Evolutionary conservation across 805 yeast genomes (phyloP).

Genomic region (Myxozyma geophila): DNA sequence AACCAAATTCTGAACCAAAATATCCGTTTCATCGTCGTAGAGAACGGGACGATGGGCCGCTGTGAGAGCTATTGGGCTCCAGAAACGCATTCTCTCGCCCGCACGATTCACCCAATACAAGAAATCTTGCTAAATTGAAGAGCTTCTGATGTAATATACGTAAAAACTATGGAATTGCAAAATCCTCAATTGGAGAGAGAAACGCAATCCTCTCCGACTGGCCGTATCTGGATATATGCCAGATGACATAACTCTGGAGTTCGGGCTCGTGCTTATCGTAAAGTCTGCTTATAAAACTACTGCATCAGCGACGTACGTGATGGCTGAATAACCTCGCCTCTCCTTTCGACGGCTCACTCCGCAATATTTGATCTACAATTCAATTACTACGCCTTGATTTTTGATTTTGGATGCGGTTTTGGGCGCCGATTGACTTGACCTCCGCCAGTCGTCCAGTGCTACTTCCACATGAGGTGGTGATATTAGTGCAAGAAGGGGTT

Average conservation of each 20-base stretch:
- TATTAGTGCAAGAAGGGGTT: slow-evolving; percentile 57
- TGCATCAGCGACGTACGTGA: no score
- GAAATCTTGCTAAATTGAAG: neutral
- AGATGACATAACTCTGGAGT: neutral
- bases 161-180: neutral
- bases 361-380: neutral
- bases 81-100: slow-evolving; percentile 31
- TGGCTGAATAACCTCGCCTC: no score
- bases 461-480: slow-evolving; percentile 53
- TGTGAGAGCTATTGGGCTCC: slow-evolving; percentile 44
- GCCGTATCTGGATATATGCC: neutral
- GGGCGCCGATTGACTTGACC: slow-evolving; percentile 44
- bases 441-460: slow-evolving; percentile 45
- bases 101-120: neutral
- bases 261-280: neutral
- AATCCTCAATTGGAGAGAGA: neutral
- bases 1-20: slow-evolving; percentile 57
- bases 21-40: slow-evolving; percentile 52
- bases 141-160: neutral
- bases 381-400: neutral
- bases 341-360: no score
- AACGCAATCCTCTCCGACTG: no score
- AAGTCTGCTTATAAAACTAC: neutral
- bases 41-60: slow-evolving; percentile 46
- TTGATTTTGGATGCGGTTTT: slow-evolving; percentile 31